Conservation (phyloP, 2,329 filamentous ascomycete genomes). For the Niveomyces coronatus region DNA sequence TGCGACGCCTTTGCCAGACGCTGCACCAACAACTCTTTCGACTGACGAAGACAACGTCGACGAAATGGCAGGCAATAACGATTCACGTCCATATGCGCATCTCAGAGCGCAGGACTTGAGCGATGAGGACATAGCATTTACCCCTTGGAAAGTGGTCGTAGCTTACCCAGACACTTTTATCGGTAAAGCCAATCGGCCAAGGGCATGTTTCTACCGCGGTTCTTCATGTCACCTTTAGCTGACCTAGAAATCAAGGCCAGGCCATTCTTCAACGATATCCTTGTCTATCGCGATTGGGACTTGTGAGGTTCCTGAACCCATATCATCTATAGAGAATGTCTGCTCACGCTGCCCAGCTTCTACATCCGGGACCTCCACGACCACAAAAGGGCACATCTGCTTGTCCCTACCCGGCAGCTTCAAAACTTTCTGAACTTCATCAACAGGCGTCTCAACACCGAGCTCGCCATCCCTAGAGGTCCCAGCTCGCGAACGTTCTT, state of each 20-base stretch:
- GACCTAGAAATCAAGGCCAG: constrained; percentile 22
- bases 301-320: constrained; percentile 45
- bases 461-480: constrained; percentile 47
- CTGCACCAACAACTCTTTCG: background rate
- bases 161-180: constrained; percentile 52
- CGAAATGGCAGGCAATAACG: constrained; percentile 1
- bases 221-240: background rate
- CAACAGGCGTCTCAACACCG: constrained; percentile 45
- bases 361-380: constrained; percentile 49
- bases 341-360: constrained; percentile 40
- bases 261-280: constrained; percentile 47
- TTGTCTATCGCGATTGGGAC: constrained; percentile 58
- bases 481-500: constrained; percentile 44
- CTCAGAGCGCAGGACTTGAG: constrained; percentile 5
- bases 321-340: no score
- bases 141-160: constrained; percentile 41
- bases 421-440: constrained; percentile 52
- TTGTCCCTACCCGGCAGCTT: constrained; percentile 60
- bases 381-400: constrained; percentile 44
- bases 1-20: background rate
- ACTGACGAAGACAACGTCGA: background rate
- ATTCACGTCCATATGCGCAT: background rate
- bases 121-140: constrained; percentile 26
- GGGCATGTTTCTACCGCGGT: constrained; percentile 23
- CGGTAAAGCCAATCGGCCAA: constrained; percentile 39